Percentiles rank a stretch among this genome's conserved stretches.
These are phyloP conservation scores for Zangia roseola DNA, from an alignment of 768 basidiomycete species.

Conservation along the genomic window DNA sequence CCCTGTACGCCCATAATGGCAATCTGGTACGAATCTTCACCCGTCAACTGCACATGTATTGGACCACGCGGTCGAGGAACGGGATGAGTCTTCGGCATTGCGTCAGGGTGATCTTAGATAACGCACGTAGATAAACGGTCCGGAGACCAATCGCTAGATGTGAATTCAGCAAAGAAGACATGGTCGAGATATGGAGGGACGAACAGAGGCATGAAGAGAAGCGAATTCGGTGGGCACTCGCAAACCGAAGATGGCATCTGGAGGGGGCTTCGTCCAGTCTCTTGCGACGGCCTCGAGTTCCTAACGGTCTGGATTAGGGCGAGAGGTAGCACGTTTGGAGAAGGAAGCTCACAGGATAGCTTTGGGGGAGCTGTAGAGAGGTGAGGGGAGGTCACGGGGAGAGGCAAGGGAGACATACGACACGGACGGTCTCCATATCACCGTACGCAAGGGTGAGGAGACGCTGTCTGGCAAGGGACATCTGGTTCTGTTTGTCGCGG, in stretches of 20 bases:
- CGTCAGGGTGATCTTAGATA: slow-evolving; percentile 12
- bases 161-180: slow-evolving; percentile 23
- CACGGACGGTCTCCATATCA: slow-evolving; percentile 84
- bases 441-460: slow-evolving; percentile 79
- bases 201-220: slow-evolving; percentile 78
- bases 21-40: slow-evolving; percentile 87
- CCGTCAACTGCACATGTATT: slow-evolving; percentile 57
- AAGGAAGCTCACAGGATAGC: slow-evolving; percentile 51
- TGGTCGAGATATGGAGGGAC: slow-evolving; percentile 28
- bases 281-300: slow-evolving; percentile 78
- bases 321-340: background rate
- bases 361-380: slow-evolving; percentile 58
- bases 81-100: slow-evolving; percentile 10
- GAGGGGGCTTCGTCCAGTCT: slow-evolving; percentile 86
- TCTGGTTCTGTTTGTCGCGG: slow-evolving; percentile 51
- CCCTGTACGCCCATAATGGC: slow-evolving; percentile 82
- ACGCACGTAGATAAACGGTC: slow-evolving; percentile 81
- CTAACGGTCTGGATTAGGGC: slow-evolving; percentile 36
- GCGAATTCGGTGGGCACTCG: slow-evolving; percentile 88
- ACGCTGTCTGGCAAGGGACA: slow-evolving; percentile 72
- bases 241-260: slow-evolving; percentile 70
- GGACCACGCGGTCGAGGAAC: slow-evolving; percentile 21
- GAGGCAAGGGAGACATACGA: slow-evolving; percentile 37
- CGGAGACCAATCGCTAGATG: slow-evolving; percentile 69
- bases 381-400: slow-evolving; percentile 1